These are phyloP conservation scores for Mycena vitilis DNA, from an alignment of 768 basidiomycete genomes.

Conservation along the genomic window DNA sequence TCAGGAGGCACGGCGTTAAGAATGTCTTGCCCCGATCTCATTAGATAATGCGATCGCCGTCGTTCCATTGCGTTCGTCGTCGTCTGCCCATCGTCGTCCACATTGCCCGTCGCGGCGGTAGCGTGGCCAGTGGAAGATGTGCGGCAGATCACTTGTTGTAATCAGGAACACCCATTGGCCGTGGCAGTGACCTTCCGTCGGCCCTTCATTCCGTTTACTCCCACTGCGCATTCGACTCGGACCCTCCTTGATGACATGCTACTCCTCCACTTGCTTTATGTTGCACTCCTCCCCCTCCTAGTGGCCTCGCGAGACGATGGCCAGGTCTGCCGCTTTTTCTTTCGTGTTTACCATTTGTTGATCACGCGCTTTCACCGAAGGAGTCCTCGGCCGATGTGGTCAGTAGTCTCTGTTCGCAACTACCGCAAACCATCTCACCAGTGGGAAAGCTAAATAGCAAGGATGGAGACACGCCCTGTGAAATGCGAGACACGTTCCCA, in stretches of 20 bases:
- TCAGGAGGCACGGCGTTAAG: too few relatives aligned
- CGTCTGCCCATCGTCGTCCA: background rate
- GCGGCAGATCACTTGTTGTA: background rate
- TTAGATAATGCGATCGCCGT: too few relatives aligned
- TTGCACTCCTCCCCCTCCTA: constrained; percentile 25
- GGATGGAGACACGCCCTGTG: constrained; percentile 28
- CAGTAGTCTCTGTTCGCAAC: background rate
- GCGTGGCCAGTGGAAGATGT: background rate
- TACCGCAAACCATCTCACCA: background rate
- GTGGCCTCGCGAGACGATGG: constrained; percentile 15
- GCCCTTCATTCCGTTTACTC: background rate
- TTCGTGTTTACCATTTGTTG: background rate
- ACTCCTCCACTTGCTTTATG: constrained; percentile 17
- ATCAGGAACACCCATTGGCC: background rate
- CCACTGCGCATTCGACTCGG: background rate
- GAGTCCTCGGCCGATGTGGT: constrained; percentile 12
- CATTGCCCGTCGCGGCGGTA: background rate
- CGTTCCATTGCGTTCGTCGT: too few relatives aligned
- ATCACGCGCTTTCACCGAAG: background rate
- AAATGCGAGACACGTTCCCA: constrained; percentile 14
- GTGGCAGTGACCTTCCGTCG: constrained; percentile 8
- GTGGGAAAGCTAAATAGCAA: constrained; percentile 22
- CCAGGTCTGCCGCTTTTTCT: constrained; percentile 6
- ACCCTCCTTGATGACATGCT: constrained; percentile 31
- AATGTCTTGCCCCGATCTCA: too few relatives aligned